Base-by-base conservation (phyloP, 345 rosid genomes). In the Hirschfeldia incana region DNA sequence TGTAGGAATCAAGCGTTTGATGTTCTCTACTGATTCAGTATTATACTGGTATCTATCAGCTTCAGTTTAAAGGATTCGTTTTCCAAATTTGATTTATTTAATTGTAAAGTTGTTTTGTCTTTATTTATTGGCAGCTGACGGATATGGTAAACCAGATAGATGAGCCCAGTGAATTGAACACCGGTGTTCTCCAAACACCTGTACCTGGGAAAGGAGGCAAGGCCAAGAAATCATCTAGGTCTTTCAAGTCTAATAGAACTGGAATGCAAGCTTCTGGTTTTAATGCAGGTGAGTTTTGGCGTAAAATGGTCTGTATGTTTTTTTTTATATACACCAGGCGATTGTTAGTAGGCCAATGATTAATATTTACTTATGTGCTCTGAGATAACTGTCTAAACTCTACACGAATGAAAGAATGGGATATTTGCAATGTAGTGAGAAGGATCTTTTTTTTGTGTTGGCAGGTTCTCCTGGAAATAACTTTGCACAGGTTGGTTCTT, bases 391-490 rank as follows among this genome's bases (percentile, higher is more conserved):
- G 8, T 51, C 21, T 42, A 29, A 26, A 26, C 13, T 33, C 17
- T 15, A 57, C 16, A 51, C 32, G 65, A 53, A 60, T 53, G 77
- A 65, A 34, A 73, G 53, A 68, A 37, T 39, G n/a, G 53, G 70
- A 26, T 28, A 11, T n/a, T 13, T 70, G 74, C 73, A 11, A 36
- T 67, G 39, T 72, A 65, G 59, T 84, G 75, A 74, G 29, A 64
- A 65, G 55, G 34, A 70, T 83, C 65, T 21, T 21, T 21, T 59
- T 65, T 83, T 62, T 78, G 33, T 73, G 65, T 87, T 87, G 81
- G 83, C 96, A 93, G 99, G 98, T 84, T 93, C 99, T 78, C 97
- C 97, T 53, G 89, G 88, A 79, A 87, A 84, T 83, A 95, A 91
- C 81, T 85, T 88, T 69, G 78, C 89, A 13, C 94, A 93, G 26